Evolutionary conservation across 2,329 filamentous ascomycete genomes (phyloP), one percentile per base, ranked within the genome.

Genomic region (Alternaria infectoria): DNA sequence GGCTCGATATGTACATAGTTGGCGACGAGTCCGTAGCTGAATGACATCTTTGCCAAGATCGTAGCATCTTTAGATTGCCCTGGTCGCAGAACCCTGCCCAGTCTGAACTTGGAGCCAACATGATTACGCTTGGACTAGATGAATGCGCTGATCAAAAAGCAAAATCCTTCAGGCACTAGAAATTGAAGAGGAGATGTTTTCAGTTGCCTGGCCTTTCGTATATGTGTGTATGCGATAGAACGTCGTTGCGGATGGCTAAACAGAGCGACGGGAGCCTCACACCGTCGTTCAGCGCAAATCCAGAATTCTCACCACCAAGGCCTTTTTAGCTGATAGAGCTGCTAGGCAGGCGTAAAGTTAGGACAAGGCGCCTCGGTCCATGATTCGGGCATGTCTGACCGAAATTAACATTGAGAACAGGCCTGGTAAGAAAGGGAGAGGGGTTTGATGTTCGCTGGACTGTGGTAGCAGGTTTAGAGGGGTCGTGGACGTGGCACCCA

Each of bases 401-500:
- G 15, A 23, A 3, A 15, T 6, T 51, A 21, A 32, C 26, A 36
- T 6, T 43, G 4, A 4, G 6, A 3, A 46, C 32, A 54, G 55
- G 52, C 13, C 21, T 44, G 30, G 28, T 19, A 56, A 40, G 46
- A 25, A 56, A 28, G 49, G 11, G 15, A 19, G 44, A 28, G 21
- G 32, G 47, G 60, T 62, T 64, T 67, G 62, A 58, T 66, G 67
- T 68, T 68, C 60, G 62, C 55, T 60, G 61, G 60, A 57, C 61
- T 45, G 40, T 65, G 62, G 62, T 65, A 62, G 51, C 59, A 59
- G 52, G 59, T 43, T 60, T 65, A 64, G 68, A 70, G 67, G 66
- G 64, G 65, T 65, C 62, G 59, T 69, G 49, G 64, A 67, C 59
- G 61, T 69, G 67, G 67, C 71, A 65, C 49, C 28, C 49, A 52